A percentile compares a stretch with the other conserved stretches of the same genome.
Conservation (phyloP, 2,329 filamentous ascomycete species). For the Botrytis porri region DNA sequence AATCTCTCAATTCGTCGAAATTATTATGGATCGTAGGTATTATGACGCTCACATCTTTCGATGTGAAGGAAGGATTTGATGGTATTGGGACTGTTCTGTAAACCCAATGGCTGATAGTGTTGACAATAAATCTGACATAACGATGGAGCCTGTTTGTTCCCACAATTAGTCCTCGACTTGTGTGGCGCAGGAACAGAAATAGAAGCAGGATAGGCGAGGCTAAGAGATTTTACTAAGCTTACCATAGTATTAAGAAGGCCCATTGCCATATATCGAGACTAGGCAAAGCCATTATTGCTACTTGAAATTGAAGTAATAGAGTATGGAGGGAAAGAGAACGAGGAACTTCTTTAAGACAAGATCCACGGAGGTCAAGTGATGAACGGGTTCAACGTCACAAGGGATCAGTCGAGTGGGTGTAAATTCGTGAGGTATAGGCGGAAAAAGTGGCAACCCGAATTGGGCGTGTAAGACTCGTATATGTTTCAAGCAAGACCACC, state of each 20-base stretch:
- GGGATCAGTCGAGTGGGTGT: background rate
- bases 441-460: background rate
- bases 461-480: constrained; percentile 7
- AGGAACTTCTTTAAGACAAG: background rate
- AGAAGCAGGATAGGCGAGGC: background rate
- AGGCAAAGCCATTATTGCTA: background rate
- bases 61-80: constrained; percentile 64
- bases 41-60: constrained; percentile 86
- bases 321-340: constrained; percentile 9
- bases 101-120: constrained; percentile 79
- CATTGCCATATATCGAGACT: constrained; percentile 29
- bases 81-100: constrained; percentile 85
- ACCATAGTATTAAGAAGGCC: constrained; percentile 32
- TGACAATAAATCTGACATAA: constrained; percentile 81
- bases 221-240: constrained; percentile 17
- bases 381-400: constrained; percentile 2
- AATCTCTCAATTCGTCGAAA: constrained; percentile 78
- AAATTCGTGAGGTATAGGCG: background rate
- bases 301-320: constrained; percentile 9
- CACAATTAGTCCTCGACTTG: background rate
- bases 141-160: constrained; percentile 67
- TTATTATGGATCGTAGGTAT: constrained; percentile 88
- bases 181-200: background rate
- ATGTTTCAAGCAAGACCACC: background rate
- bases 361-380: constrained; percentile 1